Base-by-base conservation (phyloP, 257 asterid species). In the Fraxinus americana region DNA sequence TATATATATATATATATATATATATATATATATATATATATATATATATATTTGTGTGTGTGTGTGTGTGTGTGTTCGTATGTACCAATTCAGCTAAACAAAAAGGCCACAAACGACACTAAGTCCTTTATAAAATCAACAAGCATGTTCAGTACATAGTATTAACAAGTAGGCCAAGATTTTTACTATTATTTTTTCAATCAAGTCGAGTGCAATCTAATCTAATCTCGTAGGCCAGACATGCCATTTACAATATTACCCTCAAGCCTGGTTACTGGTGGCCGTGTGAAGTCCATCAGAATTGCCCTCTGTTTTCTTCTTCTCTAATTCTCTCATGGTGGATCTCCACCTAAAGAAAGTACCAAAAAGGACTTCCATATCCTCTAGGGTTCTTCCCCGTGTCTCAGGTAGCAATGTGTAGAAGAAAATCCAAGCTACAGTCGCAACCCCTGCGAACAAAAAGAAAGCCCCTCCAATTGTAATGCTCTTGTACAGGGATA, bases 331-430 rank as follows among this genome's bases (percentile, higher is more conserved):
- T 23, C 35, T 79, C 52, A 59, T 29, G 0, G 84, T 79, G 9
- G 84, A 61, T 74, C 86, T 85, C 89, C 90, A 86, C 78, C 38
- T 67, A 27, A 67, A 86, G 68, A 82, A 88, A 4, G 77, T 80
- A 5, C 90, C 92, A 73, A 88, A 88, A 77, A 84, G 63, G 30
- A 4, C 77, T 77, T 86, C 89, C 82, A 84, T 83, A 17, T 88
- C 91, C 83, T 86, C 88, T 70, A 84, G 81, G 39, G 73, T 76
- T 41, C 85, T 67, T 3, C 89, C 91, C 52, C 39, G 67, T 4
- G 88, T 85, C 68, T 87, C 91, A 3, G 89, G 89, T 45, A 85
- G 61, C 85, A 83, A 57, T 0, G 87, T 77, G 57, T 77, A 87
- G 81, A 83, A 87, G 88, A 87, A 85, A 65, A 85, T 23, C 85